Base-by-base conservation (phyloP, 768 basidiomycete species). In the Candolleomyces aberdarensis region DNA sequence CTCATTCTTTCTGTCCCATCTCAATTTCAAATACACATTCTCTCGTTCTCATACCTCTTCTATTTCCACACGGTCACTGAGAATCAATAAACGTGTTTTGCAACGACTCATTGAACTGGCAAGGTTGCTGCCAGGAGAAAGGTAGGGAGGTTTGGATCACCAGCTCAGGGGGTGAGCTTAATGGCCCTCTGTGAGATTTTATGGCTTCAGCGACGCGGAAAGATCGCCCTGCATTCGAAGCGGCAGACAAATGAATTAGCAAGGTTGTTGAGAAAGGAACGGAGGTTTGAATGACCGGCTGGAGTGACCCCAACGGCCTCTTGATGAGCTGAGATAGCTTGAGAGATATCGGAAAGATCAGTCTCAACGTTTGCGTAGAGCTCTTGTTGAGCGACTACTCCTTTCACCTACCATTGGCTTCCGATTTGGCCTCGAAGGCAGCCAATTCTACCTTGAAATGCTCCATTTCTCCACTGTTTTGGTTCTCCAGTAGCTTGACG, bases 221-320 rank as follows among this genome's bases (percentile, higher is more conserved):
- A 58, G 56, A 19, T 63, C 56, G 1, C 74, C 71, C 7, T 64
- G 31, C 57, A 41, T 20, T 69, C 66, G 59, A 69, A 77, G 40
- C 58, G 69, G 44, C 22, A 20, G 17, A 39, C 11, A 2, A 36
- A 6, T 11, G 36, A 36, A 1, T 36, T 36, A 5, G 62, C 67
- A 10, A 70, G 32, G 32, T 39, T 53, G 52, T 11, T 32, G 31
- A 32, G 32, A 10, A 15, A 20, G 32, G 36, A 55, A 39, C 62
- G 59, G 26, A 61, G 14, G 56, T 44, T 47, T 14, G 61, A 32
- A 53, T 65, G 61, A 13, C 58, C 61, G 3, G 65, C 61, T 5
- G 67, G 68, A 39, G 69, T 69, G 47, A 64, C 3, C 4, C 10
- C 15, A 15, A 53, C 6, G 10, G 31, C 31, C 32, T 32, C 11